Base-by-base conservation (phyloP, 1,284 basidiomycete species). In the Sporisorium graminicola region DNA sequence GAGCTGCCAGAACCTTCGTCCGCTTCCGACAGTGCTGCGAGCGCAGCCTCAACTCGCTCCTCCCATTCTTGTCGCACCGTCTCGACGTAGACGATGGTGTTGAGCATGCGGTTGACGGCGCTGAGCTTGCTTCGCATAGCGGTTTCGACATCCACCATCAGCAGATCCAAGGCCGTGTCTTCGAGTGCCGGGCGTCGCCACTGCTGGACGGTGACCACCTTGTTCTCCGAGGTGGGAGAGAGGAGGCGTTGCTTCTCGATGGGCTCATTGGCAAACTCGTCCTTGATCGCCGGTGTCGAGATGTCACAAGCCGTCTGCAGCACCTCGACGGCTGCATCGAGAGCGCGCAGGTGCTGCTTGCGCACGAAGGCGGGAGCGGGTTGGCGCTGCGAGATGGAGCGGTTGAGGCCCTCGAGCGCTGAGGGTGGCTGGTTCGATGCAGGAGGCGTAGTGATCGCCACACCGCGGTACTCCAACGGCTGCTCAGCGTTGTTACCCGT, bases 1-100 rank as follows among this genome's bases (percentile, higher is more conserved):
- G 62, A 57, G 50, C 66, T 63, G 35, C 65, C 58, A 18, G 72
- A 65, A 9, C 56, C 70, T 35, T 71, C 77, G 24, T 77, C 75
- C 27, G 64, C 77, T 27, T 78, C 78, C 14, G 73, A 71, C 35
- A 87, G 31, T 5, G 89, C 89, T 2, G 89, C 90, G 44, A 98
- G 86, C 49, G 90, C 86, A 55, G 87, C 86, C 58, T 88, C 92
- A 29, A 98, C 92, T 79, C 91, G 91, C 85, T 93, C 93, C 85
- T 98, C 93, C 95, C 96, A 99, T 86, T 99, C 97, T 80, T 93
- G 92, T 86, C 97, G 91, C 27, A 98, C 93, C 87, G 97, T 97
- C 67, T 99, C 97, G 37, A 94, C 92, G 86, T 99, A 99, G 68
- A 94, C 90, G 77, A 99, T 97, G 26, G 95, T 98, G 85, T 98